A percentile compares a stretch with the other conserved stretches of the same genome.
Evolutionary conservation across 164 flowering plant genomes (phyloP).

Genomic region (Amborella trichopoda): DNA sequence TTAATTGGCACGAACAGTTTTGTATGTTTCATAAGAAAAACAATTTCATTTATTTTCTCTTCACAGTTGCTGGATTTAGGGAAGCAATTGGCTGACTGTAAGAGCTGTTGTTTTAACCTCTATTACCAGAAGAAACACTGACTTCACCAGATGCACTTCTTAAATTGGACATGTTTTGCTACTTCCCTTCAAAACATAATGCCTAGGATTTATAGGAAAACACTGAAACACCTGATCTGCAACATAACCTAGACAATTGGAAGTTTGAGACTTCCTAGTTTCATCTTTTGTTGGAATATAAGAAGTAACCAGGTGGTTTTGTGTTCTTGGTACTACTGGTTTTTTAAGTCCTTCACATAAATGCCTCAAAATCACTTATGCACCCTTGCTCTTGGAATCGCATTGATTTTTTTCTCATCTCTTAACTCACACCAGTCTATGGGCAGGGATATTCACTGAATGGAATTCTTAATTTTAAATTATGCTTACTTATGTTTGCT

Average conservation of each 20-base stretch:
- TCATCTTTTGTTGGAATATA: not conserved
- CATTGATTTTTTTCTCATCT: too few species aligned
- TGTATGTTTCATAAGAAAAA: too few species aligned
- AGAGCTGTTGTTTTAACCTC: conserved; percentile 16
- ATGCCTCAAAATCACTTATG: too few species aligned
- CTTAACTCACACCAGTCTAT: too few species aligned
- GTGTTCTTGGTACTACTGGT: conserved; percentile 1
- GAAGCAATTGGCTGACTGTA: conserved; percentile 18
- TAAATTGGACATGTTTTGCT: conserved; percentile 74
- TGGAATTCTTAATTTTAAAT: too few species aligned
- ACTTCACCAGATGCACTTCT: conserved; percentile 64
- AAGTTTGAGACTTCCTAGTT: not conserved
- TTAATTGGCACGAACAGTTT: too few species aligned
- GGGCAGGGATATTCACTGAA: too few species aligned
- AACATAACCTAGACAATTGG: not conserved
- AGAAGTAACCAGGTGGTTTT: not conserved
- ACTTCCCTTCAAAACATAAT: conserved; percentile 23
- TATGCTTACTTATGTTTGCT: too few species aligned
- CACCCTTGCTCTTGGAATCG: too few species aligned
- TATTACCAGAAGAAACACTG: conserved; percentile 47
- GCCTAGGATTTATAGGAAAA: not conserved
- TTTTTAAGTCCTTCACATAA: too few species aligned
- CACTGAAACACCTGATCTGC: conserved; percentile 4
- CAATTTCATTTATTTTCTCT: too few species aligned
- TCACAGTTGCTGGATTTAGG: conserved; percentile 20